Conservation (phyloP, 1,284 basidiomycete genomes). For the Trichosporon ovoides region DNA sequence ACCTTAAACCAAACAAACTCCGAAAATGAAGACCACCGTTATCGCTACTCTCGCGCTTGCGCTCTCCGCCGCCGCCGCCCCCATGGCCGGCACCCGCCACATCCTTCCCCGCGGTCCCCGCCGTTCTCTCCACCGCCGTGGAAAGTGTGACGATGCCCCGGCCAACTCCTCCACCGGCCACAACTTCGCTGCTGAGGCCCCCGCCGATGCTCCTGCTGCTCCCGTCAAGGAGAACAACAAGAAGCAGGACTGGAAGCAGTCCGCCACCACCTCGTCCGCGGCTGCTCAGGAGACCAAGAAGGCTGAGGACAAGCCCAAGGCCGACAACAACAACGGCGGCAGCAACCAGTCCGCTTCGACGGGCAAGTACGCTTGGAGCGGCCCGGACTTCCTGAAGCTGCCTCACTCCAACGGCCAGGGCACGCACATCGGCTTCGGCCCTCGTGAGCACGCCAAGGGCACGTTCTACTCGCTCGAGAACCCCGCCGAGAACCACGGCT, state of each 20-base stretch:
- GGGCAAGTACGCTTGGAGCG: neutral
- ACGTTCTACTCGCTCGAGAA: slow-evolving; percentile 10
- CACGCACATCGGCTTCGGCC: slow-evolving; percentile 44
- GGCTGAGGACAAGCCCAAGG: too few relatives aligned
- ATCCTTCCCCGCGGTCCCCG: neutral
- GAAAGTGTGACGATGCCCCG: neutral
- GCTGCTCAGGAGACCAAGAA: neutral
- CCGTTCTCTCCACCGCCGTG: neutral
- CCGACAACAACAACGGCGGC: too few relatives aligned
- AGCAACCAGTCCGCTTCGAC: neutral
- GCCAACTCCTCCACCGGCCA: neutral
- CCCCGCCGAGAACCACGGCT: slow-evolving; percentile 14
- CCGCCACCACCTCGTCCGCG: neutral
- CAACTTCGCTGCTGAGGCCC: neutral
- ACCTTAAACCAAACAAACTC: neutral
- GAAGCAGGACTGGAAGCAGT: neutral
- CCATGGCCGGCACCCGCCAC: neutral
- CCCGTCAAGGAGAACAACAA: neutral
- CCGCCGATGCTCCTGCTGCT: neutral
- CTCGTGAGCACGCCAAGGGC: neutral
- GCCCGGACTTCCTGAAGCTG: slow-evolving; percentile 36
- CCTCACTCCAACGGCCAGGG: slow-evolving; percentile 16
- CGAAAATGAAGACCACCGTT: slow-evolving; percentile 7
- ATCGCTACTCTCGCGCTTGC: slow-evolving; percentile 1
- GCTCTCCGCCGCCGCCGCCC: neutral